Evolutionary conservation across 306 rosid species (phyloP).

Genomic region (Prunus dulcis): DNA sequence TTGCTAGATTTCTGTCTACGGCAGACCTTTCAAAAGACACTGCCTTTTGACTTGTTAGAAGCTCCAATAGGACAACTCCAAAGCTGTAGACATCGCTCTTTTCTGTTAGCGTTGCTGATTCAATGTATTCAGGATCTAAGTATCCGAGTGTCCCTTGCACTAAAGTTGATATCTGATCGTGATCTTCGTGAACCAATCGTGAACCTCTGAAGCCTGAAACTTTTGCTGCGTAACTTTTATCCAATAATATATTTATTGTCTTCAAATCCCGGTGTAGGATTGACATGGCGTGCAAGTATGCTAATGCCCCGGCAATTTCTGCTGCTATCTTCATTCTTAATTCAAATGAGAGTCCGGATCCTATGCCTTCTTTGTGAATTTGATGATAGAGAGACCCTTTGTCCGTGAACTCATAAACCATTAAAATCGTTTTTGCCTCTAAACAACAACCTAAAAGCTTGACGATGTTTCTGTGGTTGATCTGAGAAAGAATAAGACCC

Average conservation of each 20-base stretch:
- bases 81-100: constrained; percentile 21
- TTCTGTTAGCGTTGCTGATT: not conserved
- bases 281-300: not conserved
- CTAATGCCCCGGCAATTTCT: not conserved
- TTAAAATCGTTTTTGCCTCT: not conserved
- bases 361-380: not conserved
- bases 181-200: not conserved
- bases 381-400: not conserved
- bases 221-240: not conserved
- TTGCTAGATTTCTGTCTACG: not conserved
- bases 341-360: not conserved
- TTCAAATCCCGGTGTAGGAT: not conserved
- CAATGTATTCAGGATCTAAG: not conserved
- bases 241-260: not conserved
- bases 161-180: not conserved
- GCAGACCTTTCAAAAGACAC: not conserved
- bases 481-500: not conserved
- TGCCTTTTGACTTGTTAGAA: constrained; percentile 4
- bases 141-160: not conserved
- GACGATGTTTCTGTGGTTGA: not conserved
- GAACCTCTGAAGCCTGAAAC: not conserved
- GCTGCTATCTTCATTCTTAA: not conserved
- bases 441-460: not conserved
- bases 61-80: constrained; percentile 22
- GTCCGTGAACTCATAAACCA: not conserved